These are phyloP conservation scores for Canariomyces notabilis DNA, from an alignment of 2,329 filamentous ascomycete genomes.

Conservation along the genomic window DNA sequence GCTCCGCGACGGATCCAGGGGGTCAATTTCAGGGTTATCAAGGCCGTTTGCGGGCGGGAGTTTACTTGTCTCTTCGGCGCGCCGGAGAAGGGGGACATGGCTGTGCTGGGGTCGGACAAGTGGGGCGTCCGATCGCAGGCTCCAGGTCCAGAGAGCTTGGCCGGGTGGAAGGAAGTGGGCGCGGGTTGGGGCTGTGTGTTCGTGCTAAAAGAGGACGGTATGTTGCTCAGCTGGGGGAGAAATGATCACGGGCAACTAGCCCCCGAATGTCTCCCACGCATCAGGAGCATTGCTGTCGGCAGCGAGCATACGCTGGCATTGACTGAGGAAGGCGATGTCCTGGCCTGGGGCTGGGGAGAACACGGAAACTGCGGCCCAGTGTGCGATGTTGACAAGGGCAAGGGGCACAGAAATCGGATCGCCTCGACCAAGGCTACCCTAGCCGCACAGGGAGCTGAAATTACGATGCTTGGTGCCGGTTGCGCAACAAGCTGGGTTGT, in stretches of 20 bases:
- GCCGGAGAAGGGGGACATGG: slow-evolving; percentile 51
- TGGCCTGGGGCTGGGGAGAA: slow-evolving; percentile 95
- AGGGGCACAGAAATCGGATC: slow-evolving; percentile 64
- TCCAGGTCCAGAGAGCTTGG: slow-evolving; percentile 49
- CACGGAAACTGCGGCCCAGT: slow-evolving; percentile 89
- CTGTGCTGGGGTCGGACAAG: slow-evolving; percentile 70
- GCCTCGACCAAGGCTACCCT: slow-evolving; percentile 50
- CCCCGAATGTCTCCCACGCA: slow-evolving; percentile 52
- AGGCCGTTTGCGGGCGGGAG: slow-evolving; percentile 75
- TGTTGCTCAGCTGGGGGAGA: slow-evolving; percentile 70
- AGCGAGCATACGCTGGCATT: slow-evolving; percentile 86
- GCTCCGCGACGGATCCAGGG: slow-evolving; percentile 56
- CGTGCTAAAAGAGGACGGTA: slow-evolving; percentile 57
- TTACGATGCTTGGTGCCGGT: slow-evolving; percentile 68
- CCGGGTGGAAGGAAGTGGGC: slow-evolving; percentile 61
- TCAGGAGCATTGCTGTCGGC: slow-evolving; percentile 67
- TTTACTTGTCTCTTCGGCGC: slow-evolving; percentile 70
- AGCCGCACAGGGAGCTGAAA: slow-evolving; percentile 35
- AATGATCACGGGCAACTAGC: slow-evolving; percentile 80
- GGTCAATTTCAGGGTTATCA: slow-evolving; percentile 56
- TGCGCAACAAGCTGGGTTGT: slow-evolving; percentile 85
- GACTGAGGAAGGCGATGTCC: slow-evolving; percentile 58
- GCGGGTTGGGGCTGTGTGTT: slow-evolving; percentile 83
- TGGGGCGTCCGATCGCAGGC: slow-evolving; percentile 58
- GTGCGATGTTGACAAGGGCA: slow-evolving; percentile 60